Base-by-base conservation (phyloP, 495 filamentous ascomycete species). In the Melanomma pulvis-pyrius region DNA sequence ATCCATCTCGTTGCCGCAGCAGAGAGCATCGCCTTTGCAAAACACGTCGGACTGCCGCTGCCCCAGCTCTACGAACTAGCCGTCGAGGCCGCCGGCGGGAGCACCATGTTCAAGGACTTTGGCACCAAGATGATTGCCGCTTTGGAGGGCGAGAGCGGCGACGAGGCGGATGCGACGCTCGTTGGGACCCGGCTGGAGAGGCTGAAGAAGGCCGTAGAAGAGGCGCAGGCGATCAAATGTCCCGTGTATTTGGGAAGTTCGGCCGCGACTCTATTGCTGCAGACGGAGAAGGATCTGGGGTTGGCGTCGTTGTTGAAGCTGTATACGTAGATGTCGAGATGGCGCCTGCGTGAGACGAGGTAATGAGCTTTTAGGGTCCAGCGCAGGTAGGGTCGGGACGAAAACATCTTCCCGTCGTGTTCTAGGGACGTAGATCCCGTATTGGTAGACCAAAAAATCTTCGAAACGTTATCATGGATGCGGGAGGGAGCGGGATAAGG, bases 51-150 rank as follows among this genome's bases (percentile, higher is more conserved):
- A 0, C 78, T 91, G 25, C 87, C 90, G 55, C 75, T 89, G 12
- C 79, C 83, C 22, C 83, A 89, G 73, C 86, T 91, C 54, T 86
- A 82, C 62, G 82, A 84, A 0, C 81, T 92, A 46, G 90, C 90
- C 58, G 77, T 81, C 48, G 87, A 90, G 60, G 90, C 90, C 5
- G 90, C 90, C 0, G 90, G 90, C 1, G 81, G 83, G 0, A 90
- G 87, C 71, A 79, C 74, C 19, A 80, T 88, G 67, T 84, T 91
- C 62, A 77, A 81, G 69, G 79, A 78, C n/a, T 74, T 80, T 56
- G 87, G 85, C 0, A 74, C 83, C 11, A 81, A 82, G 29, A 87
- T 91, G 71, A 74, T 79, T 21, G n/a, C 52, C 28, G 46, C 60
- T n/a, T 44, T 73, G 21, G 61, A 59, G 24, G 68, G 68, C 8